Conservation (phyloP, 805 yeast genomes). For the Diddensiella transvaalensis region DNA sequence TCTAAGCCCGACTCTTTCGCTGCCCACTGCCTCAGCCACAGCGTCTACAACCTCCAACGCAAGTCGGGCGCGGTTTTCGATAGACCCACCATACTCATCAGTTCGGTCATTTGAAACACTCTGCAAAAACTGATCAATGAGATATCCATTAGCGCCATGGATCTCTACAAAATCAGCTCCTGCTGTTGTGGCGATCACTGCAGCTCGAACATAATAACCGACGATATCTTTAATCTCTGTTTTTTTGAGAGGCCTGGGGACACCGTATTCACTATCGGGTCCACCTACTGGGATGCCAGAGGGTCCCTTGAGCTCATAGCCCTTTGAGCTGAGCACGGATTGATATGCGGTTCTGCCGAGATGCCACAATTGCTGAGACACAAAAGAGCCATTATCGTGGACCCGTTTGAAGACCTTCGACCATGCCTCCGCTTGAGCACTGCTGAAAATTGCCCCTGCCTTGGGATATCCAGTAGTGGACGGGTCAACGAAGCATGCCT, state of each 20-base stretch:
- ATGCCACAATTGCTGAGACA: constrained; percentile 41
- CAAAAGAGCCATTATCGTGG: constrained; percentile 38
- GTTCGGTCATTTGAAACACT: constrained; percentile 47
- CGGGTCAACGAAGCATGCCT: not conserved
- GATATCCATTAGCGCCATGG: constrained; percentile 62
- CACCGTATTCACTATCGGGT: not conserved
- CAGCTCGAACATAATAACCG: constrained; percentile 49
- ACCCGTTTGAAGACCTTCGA: constrained; percentile 40
- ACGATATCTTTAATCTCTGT: constrained; percentile 44
- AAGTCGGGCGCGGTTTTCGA: constrained; percentile 55
- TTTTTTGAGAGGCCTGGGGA: constrained; percentile 34
- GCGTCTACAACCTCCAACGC: constrained; percentile 51
- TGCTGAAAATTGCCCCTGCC: constrained; percentile 2
- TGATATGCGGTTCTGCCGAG: constrained; percentile 31
- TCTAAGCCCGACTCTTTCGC: constrained; percentile 35
- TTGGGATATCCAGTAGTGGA: not conserved
- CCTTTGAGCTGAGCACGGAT: not conserved
- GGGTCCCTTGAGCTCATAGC: not conserved
- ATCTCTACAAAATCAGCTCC: constrained; percentile 65
- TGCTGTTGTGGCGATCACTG: constrained; percentile 48
- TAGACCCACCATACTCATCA: constrained; percentile 60
- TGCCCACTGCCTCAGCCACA: constrained; percentile 49
- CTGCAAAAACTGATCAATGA: constrained; percentile 47
- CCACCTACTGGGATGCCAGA: not conserved
- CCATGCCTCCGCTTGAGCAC: constrained; percentile 43